phyloP scores from a whole-genome alignment of 116 monocot genomes.

The Phalaenopsis hybrid region DNA sequence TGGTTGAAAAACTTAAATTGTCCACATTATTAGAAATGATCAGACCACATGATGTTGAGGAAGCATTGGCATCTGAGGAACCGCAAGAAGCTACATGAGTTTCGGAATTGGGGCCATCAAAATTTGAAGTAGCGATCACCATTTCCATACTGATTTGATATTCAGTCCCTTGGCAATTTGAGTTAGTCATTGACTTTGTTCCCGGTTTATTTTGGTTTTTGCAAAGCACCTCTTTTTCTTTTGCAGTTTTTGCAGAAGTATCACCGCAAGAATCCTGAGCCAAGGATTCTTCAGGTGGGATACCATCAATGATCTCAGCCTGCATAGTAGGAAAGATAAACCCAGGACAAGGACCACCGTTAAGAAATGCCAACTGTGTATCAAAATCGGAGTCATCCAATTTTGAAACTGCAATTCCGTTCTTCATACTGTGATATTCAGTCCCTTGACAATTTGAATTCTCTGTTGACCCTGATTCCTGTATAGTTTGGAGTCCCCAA shows the following conservation, averaged over 20 bases:
- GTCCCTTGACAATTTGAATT: background rate
- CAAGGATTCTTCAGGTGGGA: background rate
- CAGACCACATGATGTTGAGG: constrained; percentile 9
- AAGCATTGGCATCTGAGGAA: constrained; percentile 12
- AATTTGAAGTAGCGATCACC: constrained; percentile 5
- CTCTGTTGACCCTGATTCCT: background rate
- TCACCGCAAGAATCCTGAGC: constrained; percentile 1
- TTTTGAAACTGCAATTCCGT: constrained; percentile 1
- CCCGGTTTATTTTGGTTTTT: constrained; percentile 30
- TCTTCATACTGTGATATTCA: background rate
- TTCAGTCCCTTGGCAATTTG: background rate
- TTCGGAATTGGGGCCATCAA: constrained; percentile 22
- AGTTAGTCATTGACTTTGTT: background rate
- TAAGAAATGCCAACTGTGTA: constrained; percentile 4
- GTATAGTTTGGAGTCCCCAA: constrained; percentile 32
- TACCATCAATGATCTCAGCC: background rate
- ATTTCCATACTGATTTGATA: background rate
- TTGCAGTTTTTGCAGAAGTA: background rate
- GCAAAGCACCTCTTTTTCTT: constrained; percentile 3
- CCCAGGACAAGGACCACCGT: background rate
- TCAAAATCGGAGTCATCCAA: constrained; percentile 23
- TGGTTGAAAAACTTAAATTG: constrained; percentile 2
- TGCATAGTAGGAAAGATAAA: background rate
- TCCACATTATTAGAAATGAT: constrained; percentile 10
- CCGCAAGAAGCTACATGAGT: constrained; percentile 13